Evolutionary conservation across 2,329 filamentous ascomycete genomes (phyloP), one percentile per base, ranked within the genome.

Genomic region (Macroventuria anomochaeta): DNA sequence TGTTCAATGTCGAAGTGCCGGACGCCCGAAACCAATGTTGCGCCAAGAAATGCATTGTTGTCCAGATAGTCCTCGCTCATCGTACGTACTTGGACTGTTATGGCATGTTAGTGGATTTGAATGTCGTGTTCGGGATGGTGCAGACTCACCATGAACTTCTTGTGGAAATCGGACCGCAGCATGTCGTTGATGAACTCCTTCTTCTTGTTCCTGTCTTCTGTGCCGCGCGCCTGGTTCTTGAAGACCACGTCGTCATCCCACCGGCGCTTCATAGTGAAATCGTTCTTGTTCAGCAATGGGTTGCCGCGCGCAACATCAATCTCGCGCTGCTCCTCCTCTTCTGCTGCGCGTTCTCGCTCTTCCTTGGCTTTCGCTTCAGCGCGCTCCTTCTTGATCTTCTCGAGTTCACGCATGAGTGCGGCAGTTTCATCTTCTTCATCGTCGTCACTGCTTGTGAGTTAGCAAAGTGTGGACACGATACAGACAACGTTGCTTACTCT

Each of bases 211-310:
- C 88, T 93, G 59, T 97, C 91, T 71, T 97, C 93, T 0, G 93
- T 96, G 7, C 93, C 95, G 54, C 95, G 85, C 28, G 93, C 95
- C 78, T 99, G 95, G 75, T 99, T 99, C 81, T 96, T 97, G 79
- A 99, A 99, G 2, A 99, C 93, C 11, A 99, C 95, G 73, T 99
- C 95, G 68, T 99, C 95, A 66, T 99, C 95, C 95, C 95, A 99
- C 65, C 93, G 81, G 63, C 91, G 81, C 82, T 96, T 97, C 69
- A 97, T 88, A 53, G 88, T 92, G 73, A 96, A 97, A 65, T 96
- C 92, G 73, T 90, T 90, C 0, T 83, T 72, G 65, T 97, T 97
- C 51, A 99, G 83, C 44, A 99, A 78, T 32, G 95, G 95, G 73
- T 99, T 99, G 6, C 95, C 95, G 34, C 90, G 80, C 29, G 95